These are phyloP conservation scores for Ceriops zippeliana DNA, from an alignment of 345 rosid species.

Conservation along the genomic window DNA sequence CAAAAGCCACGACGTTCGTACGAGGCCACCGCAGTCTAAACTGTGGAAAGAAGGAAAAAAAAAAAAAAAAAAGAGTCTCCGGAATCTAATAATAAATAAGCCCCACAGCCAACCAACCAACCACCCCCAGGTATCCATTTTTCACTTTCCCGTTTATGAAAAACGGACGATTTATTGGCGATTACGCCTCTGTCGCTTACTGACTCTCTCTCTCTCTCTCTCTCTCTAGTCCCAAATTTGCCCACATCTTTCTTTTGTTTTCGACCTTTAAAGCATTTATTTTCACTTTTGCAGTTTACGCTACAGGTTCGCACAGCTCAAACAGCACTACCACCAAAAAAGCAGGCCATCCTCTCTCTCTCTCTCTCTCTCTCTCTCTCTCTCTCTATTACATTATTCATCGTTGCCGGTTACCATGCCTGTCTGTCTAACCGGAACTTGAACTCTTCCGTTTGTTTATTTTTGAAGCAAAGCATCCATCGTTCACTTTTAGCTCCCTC, in stretches of 20 bases:
- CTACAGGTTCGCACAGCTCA: not conserved
- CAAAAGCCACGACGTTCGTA: not conserved
- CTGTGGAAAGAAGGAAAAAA: not conserved
- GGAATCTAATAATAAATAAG: too few species aligned
- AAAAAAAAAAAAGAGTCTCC: too few species aligned
- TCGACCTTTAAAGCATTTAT: too few species aligned
- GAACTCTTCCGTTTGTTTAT: not conserved
- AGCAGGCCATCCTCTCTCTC: not conserved
- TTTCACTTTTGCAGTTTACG: too few species aligned
- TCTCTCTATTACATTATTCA: too few species aligned
- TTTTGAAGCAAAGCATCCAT: not conserved
- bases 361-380: too few species aligned
- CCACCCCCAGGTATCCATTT: not conserved
- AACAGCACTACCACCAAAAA: not conserved
- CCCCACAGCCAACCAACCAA: conserved; percentile 2
- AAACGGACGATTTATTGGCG: conserved; percentile 12
- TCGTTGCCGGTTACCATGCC: not conserved
- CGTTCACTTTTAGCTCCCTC: not conserved
- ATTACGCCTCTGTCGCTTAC: not conserved
- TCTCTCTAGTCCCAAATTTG: not conserved
- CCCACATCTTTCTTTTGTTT: too few species aligned
- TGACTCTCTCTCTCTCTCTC: not conserved
- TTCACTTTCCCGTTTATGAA: conserved; percentile 19
- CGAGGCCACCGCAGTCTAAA: not conserved
- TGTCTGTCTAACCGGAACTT: not conserved